Evolutionary conservation across 225 moss, liverwort and hornwort genomes (phyloP).

Genomic region (Lunularia cruciata): DNA sequence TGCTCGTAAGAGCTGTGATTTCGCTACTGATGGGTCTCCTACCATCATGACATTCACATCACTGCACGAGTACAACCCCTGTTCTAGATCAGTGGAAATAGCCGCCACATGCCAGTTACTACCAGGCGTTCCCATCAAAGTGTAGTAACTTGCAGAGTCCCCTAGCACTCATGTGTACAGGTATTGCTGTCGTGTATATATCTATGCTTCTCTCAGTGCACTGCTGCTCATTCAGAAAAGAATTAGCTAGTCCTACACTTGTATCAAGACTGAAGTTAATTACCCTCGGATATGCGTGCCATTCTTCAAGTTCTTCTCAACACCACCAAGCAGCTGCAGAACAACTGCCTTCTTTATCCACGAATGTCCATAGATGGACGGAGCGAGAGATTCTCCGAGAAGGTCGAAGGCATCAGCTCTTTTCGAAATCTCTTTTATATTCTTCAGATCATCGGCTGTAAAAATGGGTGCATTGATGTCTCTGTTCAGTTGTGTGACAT

Average conservation of each 20-base stretch:
- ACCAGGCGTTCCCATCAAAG: no score
- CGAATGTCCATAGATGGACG: slow-evolving; percentile 80
- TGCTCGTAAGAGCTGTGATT: slow-evolving; percentile 78
- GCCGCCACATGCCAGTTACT: background rate
- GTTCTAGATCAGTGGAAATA: background rate
- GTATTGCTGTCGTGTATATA: no score
- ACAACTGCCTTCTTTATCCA: slow-evolving; percentile 92
- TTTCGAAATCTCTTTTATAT: slow-evolving; percentile 65
- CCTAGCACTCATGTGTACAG: no score
- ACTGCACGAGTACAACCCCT: slow-evolving; percentile 27
- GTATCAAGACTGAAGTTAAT: no score
- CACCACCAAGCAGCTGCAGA: slow-evolving; percentile 75
- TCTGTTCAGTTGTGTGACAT: slow-evolving; percentile 70
- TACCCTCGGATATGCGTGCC: slow-evolving; percentile 87
- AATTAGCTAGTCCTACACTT: no score
- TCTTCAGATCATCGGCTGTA: slow-evolving; percentile 65
- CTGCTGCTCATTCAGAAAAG: no score
- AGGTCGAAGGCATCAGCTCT: slow-evolving; percentile 70
- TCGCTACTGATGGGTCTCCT: slow-evolving; percentile 87
- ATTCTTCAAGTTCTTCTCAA: slow-evolving; percentile 81
- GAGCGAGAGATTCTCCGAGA: slow-evolving; percentile 77
- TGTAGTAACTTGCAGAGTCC: no score
- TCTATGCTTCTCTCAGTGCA: no score
- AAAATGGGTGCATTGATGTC: slow-evolving; percentile 82
- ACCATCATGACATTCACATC: slow-evolving; percentile 95